Base-by-base conservation (phyloP, 352 stramenopile genomes). In the Globisporangium spinosum region DNA sequence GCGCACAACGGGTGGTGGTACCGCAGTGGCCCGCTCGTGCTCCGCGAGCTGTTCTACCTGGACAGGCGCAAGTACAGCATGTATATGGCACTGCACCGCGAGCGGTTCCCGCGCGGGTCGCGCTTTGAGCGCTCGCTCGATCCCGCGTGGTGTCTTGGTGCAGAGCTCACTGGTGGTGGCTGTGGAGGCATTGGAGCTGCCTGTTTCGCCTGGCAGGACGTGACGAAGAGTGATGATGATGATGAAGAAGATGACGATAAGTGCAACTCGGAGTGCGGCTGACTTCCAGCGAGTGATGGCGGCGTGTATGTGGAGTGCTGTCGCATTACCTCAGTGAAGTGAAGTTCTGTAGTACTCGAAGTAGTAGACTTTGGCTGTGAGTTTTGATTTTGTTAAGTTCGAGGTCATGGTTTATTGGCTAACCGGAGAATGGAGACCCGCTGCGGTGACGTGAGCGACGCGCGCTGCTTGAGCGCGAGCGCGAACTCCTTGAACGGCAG, bases 401-500 rank as follows among this genome's bases (percentile, higher is more conserved):
- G 27, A 2, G 35, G 25, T 25, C 34, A 59, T 17, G 54, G 62
- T 17, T 62, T 62, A 17, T 51, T 51, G 22, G 35, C 25, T 13
- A 62, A 55, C 27, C 77, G 71, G 40, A 83, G 72, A 17, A 83
- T 77, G 17, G 77, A 83, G 47, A 83, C 69, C 4, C 74, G 74
- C 57, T 81, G 75, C 1, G 77, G 70, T 4, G 79, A 80, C 56
- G 77, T 81, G 38, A 79, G 72, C n/a, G 79, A 79, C 35, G 78
- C 77, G 47, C 79, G 79, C 49, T 85, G 79, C 69, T 87, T 87
- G 53, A 87, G 73, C 49, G 79, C 79, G 12, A 87, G 75, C 22
- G 73, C 70, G 49, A 87, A 87, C 29, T 84, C 78, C 64, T 87
- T 87, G 70, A 87, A 87, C 25, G 77, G 74, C 32, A 87, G 67